Conservation (phyloP, 345 rosid genomes). For the Citrus unshiu region DNA sequence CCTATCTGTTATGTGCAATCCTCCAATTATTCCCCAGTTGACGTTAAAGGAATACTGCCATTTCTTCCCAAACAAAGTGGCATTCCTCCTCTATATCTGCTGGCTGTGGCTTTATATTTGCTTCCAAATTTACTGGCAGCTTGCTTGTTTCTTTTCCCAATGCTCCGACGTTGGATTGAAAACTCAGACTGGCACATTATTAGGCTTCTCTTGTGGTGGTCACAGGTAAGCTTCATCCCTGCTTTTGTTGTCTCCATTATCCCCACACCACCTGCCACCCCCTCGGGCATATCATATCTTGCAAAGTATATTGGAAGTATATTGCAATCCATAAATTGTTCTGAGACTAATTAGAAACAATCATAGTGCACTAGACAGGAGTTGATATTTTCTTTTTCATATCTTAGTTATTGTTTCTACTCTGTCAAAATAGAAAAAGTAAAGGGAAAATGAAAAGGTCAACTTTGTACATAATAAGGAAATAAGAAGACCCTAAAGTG, state of each 20-base stretch:
- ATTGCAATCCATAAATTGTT: not conserved
- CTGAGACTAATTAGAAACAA: not conserved
- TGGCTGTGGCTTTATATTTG: slow-evolving; percentile 80
- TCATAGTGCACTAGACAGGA: not conserved
- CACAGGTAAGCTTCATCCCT: slow-evolving; percentile 57
- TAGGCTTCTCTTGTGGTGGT: slow-evolving; percentile 95
- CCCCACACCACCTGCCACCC: too few species aligned
- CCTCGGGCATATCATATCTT: not conserved
- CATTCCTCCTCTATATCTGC: slow-evolving; percentile 69
- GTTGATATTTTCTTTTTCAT: not conserved
- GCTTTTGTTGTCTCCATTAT: slow-evolving; percentile 6
- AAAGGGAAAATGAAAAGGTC: not conserved
- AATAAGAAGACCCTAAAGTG: not conserved
- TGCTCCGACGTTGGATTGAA: slow-evolving; percentile 97
- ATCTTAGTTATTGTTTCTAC: not conserved
- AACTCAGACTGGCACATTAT: slow-evolving; percentile 91
- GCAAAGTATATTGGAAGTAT: not conserved
- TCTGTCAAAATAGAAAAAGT: too few species aligned
- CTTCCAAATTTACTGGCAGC: slow-evolving; percentile 78
- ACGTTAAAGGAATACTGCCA: slow-evolving; percentile 40
- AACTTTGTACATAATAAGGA: not conserved
- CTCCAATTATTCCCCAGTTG: slow-evolving; percentile 39
- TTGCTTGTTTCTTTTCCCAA: slow-evolving; percentile 82
- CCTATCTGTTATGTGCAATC: slow-evolving; percentile 70
- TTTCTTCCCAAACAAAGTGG: slow-evolving; percentile 61